Evolutionary conservation across 768 basidiomycete genomes (phyloP).

Genomic region (Pholiota microspora): DNA sequence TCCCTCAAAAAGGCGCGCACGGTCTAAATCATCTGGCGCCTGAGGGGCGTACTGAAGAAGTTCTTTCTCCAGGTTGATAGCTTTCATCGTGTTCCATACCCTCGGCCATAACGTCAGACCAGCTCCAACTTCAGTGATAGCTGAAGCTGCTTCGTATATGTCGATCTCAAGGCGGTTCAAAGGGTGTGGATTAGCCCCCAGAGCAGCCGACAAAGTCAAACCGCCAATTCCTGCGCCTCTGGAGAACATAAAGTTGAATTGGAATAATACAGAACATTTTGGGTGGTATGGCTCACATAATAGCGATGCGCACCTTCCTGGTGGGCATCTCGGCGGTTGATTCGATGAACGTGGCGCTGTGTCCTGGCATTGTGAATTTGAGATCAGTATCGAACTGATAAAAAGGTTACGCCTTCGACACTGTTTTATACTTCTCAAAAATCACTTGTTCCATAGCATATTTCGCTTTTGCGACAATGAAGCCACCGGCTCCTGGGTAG

Average conservation of each 20-base stretch:
- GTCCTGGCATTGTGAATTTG: too few species aligned
- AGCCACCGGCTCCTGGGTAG: too few species aligned
- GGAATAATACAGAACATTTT: too few species aligned
- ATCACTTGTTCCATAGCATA: too few species aligned
- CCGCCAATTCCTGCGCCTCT: constrained; percentile 15
- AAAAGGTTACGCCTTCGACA: too few species aligned
- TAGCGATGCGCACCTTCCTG: not conserved
- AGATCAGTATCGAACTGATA: too few species aligned
- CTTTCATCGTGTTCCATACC: constrained; percentile 35
- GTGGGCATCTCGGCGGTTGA: not conserved
- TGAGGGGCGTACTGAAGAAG: constrained; percentile 12
- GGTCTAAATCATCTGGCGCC: constrained; percentile 11
- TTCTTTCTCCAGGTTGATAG: constrained; percentile 31
- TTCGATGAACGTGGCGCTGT: too few species aligned
- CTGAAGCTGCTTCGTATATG: constrained; percentile 39
- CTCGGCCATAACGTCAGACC: constrained; percentile 41
- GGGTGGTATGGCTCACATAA: not conserved
- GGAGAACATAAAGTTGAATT: not conserved
- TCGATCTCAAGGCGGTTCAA: constrained; percentile 28
- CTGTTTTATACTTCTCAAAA: too few species aligned
- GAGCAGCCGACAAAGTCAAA: constrained; percentile 16
- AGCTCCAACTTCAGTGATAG: constrained; percentile 40
- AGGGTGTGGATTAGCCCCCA: constrained; percentile 12
- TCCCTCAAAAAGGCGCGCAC: constrained; percentile 7
- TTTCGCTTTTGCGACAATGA: too few species aligned